Base-by-base conservation (phyloP, 768 basidiomycete species). In the Mycena latifolia region DNA sequence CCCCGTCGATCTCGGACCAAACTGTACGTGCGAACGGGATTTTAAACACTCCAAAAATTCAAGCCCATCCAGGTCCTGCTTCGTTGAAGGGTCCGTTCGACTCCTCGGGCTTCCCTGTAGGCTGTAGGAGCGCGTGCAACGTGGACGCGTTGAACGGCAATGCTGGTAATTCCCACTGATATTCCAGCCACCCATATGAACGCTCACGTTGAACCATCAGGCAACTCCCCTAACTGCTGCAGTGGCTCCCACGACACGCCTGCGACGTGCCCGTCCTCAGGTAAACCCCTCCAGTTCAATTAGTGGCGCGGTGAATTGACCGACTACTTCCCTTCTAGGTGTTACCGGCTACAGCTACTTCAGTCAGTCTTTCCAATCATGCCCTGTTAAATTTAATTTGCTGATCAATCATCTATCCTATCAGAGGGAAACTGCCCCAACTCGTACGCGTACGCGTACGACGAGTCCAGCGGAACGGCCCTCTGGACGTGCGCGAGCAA, bases 391-490 rank as follows among this genome's bases (percentile, higher is more conserved):
- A 35, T 35, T n/a, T 37, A 1, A 27, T 55, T 29, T n/a, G n/a
- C 41, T 31, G 5, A 27, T 24, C 28, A 41, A 22, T 25, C 43
- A 12, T 20, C 24, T 33, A 25, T 51, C 4, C 45, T 56, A 24
- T 5, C 33, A 72, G 71, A 81, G 71, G 28, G 45, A 43, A 76
- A 68, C 58, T 81, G 80, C 72, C 80, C 79, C 8, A 71, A 78
- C 55, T 71, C 82, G 1, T 85, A 85, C 51, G 84, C 77, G 0
- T 86, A 84, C 65, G 82, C 84, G 4, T 86, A 74, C 69, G 85
- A 86, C 66, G 84, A 86, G 72, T 69, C 73, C 29, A 79, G 77
- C 65, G 81, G 78, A 2, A 84, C 83, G 9, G 86, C 86, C 11
- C 74, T 86, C 33, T 85, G 77, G 76, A 83, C 79, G 1, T 87